A percentile compares a stretch with the other conserved stretches of the same genome.
phyloP scores from a whole-genome alignment of 305 asterid genomes.

The Fraxinus sp. region DNA sequence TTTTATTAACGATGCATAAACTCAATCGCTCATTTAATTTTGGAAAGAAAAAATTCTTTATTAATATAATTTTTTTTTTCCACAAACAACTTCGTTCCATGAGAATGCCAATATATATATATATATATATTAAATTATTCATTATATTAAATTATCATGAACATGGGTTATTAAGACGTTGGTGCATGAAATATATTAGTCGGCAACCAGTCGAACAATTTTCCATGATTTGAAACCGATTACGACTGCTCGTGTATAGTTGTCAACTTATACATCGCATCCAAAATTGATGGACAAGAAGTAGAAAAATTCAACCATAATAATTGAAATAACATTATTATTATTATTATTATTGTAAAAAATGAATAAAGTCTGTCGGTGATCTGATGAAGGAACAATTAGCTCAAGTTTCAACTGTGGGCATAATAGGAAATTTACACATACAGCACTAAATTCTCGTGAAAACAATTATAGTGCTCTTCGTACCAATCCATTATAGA shows the following conservation, averaged over 20 bases:
- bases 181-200: neutral
- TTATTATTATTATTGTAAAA: neutral
- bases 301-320: neutral
- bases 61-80: too few relatives aligned
- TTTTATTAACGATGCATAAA: too few relatives aligned
- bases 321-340: neutral
- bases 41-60: neutral
- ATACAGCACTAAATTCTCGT: neutral
- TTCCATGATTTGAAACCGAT: neutral
- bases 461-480: neutral
- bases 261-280: neutral
- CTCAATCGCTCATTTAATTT: too few relatives aligned
- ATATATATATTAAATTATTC: too few relatives aligned
- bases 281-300: neutral
- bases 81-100: neutral
- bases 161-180: neutral
- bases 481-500: neutral
- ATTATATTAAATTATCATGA: neutral
- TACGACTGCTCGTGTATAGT: neutral
- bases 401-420: neutral
- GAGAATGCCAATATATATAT: neutral
- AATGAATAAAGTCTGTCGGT: neutral
- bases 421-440: neutral
- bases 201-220: neutral
- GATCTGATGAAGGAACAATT: neutral